Percentiles rank a stretch among this genome's conserved stretches.
These are phyloP conservation scores for Gentiana dahurica DNA, from an alignment of 257 asterid genomes.

Conservation along the genomic window DNA sequence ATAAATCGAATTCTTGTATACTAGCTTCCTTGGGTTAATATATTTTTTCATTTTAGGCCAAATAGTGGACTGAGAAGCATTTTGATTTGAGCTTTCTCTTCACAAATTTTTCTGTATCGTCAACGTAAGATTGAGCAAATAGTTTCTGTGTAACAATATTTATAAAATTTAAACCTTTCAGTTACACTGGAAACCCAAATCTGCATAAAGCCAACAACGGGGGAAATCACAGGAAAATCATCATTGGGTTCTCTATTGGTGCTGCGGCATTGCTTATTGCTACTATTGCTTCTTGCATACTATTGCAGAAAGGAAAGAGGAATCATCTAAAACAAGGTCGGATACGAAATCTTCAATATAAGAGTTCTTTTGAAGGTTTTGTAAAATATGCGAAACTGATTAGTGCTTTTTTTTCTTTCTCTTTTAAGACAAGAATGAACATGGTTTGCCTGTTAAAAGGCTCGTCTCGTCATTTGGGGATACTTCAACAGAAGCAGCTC, in stretches of 20 bases:
- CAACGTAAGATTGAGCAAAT: no score
- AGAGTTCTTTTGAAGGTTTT: conserved; percentile 4
- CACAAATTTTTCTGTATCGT: no score
- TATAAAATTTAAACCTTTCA: conserved; percentile 17
- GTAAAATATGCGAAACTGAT: conserved; percentile 11
- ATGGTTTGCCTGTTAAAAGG: conserved; percentile 32
- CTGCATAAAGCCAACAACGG: conserved; percentile 40
- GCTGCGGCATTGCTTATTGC: conserved; percentile 67
- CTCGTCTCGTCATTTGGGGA: conserved; percentile 43
- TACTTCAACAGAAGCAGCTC: conserved; percentile 70
- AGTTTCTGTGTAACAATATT: no score
- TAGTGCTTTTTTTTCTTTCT: background rate
- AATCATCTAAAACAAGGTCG: conserved; percentile 39
- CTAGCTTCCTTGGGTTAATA: background rate
- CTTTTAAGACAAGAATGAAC: no score
- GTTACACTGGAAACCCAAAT: conserved; percentile 62
- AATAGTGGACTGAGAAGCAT: no score
- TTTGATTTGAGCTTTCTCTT: no score
- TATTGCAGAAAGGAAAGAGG: conserved; percentile 49
- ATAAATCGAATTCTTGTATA: background rate
- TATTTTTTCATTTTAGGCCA: no score
- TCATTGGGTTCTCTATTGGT: conserved; percentile 72
- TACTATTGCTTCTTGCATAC: conserved; percentile 45
- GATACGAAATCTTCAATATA: conserved; percentile 11
- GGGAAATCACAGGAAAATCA: conserved; percentile 43